Conservation (phyloP, 495 filamentous ascomycete genomes). For the Hyphodiscus hymeniophilus region DNA sequence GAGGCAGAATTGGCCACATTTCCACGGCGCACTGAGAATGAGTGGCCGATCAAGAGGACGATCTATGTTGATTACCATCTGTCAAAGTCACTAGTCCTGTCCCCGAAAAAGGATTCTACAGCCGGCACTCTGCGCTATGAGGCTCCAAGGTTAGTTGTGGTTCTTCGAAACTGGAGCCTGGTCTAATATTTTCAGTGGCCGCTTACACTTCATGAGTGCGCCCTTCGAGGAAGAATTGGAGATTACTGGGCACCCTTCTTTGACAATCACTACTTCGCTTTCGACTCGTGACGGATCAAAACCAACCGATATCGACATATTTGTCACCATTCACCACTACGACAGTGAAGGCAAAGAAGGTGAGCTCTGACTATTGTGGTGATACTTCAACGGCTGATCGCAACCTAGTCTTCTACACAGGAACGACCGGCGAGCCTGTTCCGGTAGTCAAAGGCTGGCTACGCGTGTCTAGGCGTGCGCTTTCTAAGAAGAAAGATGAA, state of each 20-base stretch:
- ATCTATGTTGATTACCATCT: conserved; percentile 51
- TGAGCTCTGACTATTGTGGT: too few relatives aligned
- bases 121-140: neutral
- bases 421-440: conserved; percentile 35
- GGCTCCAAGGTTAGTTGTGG: conserved; percentile 34
- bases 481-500: conserved; percentile 45
- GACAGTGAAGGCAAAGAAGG: conserved; percentile 41
- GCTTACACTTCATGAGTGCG: conserved; percentile 35
- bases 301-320: conserved; percentile 50
- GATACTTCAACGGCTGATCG: conserved; percentile 49
- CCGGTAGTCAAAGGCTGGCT: conserved; percentile 49
- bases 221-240: conserved; percentile 40
- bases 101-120: neutral
- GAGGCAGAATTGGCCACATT: conserved; percentile 41
- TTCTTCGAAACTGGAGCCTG: conserved; percentile 31
- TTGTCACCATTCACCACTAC: too few relatives aligned
- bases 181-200: conserved; percentile 41
- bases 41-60: conserved; percentile 58
- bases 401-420: conserved; percentile 56
- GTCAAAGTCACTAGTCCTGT: conserved; percentile 29
- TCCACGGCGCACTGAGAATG: conserved; percentile 41
- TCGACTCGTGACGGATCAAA: conserved; percentile 58
- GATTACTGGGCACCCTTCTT: conserved; percentile 41
- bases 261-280: conserved; percentile 52
- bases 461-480: too few relatives aligned